Evolutionary conservation across 306 rosid species (phyloP), one percentile per base, ranked within the genome.

Genomic region (Abrus precatorius): DNA sequence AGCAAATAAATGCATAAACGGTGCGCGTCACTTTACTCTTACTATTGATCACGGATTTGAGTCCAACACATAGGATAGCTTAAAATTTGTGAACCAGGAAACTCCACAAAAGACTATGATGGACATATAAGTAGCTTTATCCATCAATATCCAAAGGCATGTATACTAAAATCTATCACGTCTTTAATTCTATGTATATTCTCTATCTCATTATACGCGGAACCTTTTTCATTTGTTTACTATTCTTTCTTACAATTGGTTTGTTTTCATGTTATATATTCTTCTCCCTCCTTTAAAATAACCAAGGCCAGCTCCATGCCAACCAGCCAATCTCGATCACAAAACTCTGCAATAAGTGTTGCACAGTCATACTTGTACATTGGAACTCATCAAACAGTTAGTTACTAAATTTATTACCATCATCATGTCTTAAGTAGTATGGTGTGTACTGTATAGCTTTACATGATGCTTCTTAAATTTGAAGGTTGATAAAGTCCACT

Each of bases 81-180:
- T 69, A 62, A 32, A 32, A 28, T 86, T 29, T 53, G 85, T 84
- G 89, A 84, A 80, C 88, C 75, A 54, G 75, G 82, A 75, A 81
- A 84, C 63, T 88, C 93, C 89, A 87, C 84, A 78, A 38, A 78
- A 83, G 56, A 83, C 71, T 12, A 64, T 82, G 60, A 76, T 75
- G 47, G 34, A 82, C 68, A 55, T 29, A 55, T 28, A 3, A 80
- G n/a, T 67, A 65, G 45, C 72, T 33, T 73, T 81, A 55, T 73
- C 32, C 49, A 66, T 34, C 14, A 77, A 50, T 63, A 64, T 71
- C n/a, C n/a, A n/a, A n/a, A n/a, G n/a, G n/a, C n/a, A n/a, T n/a
- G n/a, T n/a, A n/a, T n/a, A n/a, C n/a, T 54, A n/a, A 60, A 69
- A 74, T 78, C 53, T 47, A 52, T 47, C 29, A 53, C 10, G 76